Percentiles rank a stretch among this genome's conserved stretches.
Conservation (phyloP, 768 basidiomycete species). For the Cyathus striatus region DNA sequence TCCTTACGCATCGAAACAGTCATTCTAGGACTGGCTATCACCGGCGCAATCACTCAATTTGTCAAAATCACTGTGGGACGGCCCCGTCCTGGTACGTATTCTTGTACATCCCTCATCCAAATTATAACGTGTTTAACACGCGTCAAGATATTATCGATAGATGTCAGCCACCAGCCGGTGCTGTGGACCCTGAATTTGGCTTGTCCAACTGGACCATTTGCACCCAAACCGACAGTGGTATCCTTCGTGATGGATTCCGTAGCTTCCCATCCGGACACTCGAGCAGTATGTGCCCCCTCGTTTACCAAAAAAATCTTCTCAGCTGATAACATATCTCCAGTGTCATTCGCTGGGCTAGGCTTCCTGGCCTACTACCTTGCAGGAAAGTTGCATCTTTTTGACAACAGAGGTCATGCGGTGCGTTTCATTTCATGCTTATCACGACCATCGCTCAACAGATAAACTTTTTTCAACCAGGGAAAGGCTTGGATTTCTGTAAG, state of each 20-base stretch:
- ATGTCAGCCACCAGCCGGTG: slow-evolving; percentile 64
- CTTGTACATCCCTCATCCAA: no score
- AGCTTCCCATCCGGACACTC: slow-evolving; percentile 93
- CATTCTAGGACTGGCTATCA: slow-evolving; percentile 66
- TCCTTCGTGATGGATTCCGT: slow-evolving; percentile 80
- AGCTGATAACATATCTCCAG: slow-evolving; percentile 28
- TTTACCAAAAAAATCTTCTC: background rate
- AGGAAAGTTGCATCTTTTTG: slow-evolving; percentile 90
- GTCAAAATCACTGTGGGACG: slow-evolving; percentile 86
- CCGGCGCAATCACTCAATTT: slow-evolving; percentile 81
- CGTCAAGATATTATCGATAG: slow-evolving; percentile 56
- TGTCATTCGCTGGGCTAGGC: slow-evolving; percentile 90
- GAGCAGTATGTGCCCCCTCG: slow-evolving; percentile 51
- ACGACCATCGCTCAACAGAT: slow-evolving; percentile 2
- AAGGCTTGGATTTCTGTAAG: slow-evolving; percentile 83
- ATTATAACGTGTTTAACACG: no score
- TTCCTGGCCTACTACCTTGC: slow-evolving; percentile 86
- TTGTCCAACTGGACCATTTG: slow-evolving; percentile 77
- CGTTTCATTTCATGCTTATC: slow-evolving; percentile 13
- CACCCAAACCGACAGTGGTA: slow-evolving; percentile 54
- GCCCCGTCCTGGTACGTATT: slow-evolving; percentile 73
- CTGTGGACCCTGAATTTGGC: slow-evolving; percentile 65
- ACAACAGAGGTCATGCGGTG: slow-evolving; percentile 69
- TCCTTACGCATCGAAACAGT: slow-evolving; percentile 32
- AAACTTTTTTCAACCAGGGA: slow-evolving; percentile 26